Conservation (phyloP, 2,329 filamentous ascomycete species). For the Aureobasidium pullulans region DNA sequence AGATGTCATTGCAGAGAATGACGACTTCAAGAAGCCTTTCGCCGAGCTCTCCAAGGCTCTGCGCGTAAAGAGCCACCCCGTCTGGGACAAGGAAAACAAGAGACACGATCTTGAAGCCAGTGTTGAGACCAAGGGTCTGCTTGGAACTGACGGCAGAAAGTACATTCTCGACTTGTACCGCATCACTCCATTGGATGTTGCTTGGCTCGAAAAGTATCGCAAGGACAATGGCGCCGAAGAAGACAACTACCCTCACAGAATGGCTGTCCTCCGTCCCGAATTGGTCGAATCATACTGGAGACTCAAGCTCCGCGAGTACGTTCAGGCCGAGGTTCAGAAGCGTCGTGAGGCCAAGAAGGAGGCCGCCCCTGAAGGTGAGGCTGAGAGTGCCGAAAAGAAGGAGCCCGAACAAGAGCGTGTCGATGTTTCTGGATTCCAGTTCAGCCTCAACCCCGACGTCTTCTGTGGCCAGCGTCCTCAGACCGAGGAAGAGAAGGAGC, state of each 20-base stretch:
- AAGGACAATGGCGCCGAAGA: slow-evolving; percentile 35
- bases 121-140: slow-evolving; percentile 94
- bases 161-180: slow-evolving; percentile 97
- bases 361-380: slow-evolving; percentile 25
- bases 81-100: slow-evolving; percentile 95
- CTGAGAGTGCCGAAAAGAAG: slow-evolving; percentile 21
- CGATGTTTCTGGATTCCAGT: slow-evolving; percentile 79
- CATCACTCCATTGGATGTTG: slow-evolving; percentile 82
- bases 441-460: slow-evolving; percentile 87
- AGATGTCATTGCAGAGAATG: slow-evolving; percentile 85
- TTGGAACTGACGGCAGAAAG: slow-evolving; percentile 92
- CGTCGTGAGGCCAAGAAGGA: slow-evolving; percentile 39
- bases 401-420: slow-evolving; percentile 56
- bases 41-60: slow-evolving; percentile 85
- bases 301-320: slow-evolving; percentile 80
- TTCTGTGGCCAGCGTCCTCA: slow-evolving; percentile 89
- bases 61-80: slow-evolving; percentile 86
- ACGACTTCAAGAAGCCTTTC: slow-evolving; percentile 76
- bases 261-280: slow-evolving; percentile 89
- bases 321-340: slow-evolving; percentile 68
- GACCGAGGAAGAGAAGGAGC: slow-evolving; percentile 79
- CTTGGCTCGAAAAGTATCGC: slow-evolving; percentile 77
- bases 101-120: slow-evolving; percentile 88
- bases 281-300: slow-evolving; percentile 81
- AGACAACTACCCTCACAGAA: slow-evolving; percentile 77